Evolutionary conservation across 179 eudicot species (phyloP).

Genomic region (Silene vulgaris): DNA sequence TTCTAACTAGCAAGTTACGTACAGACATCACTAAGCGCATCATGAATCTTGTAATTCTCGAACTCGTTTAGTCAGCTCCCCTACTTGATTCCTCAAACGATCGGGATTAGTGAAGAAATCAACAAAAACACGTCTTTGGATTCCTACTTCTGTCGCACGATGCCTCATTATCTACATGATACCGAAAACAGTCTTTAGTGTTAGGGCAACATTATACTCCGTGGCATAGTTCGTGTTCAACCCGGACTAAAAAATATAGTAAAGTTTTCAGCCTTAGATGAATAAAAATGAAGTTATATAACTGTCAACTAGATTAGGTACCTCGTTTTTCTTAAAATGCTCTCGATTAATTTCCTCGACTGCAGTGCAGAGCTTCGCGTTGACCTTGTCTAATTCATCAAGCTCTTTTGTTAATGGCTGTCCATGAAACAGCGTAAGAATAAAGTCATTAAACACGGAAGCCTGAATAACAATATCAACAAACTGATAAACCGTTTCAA

Average conservation of each 20-base stretch:
- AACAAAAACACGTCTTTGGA: constrained; percentile 82
- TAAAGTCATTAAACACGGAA: background rate
- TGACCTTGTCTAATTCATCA: constrained; percentile 82
- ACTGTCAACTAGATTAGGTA: constrained; percentile 22
- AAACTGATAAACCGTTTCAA: constrained; percentile 11
- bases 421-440: constrained; percentile 7
- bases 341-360: constrained; percentile 88
- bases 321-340: constrained; percentile 89
- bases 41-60: constrained; percentile 75
- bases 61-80: constrained; percentile 67
- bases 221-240: background rate
- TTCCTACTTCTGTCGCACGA: constrained; percentile 72
- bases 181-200: background rate
- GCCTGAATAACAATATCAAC: background rate
- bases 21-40: constrained; percentile 4
- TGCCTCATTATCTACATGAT: constrained; percentile 67
- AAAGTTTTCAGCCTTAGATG: background rate
- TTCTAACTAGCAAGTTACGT: background rate
- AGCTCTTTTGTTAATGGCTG: constrained; percentile 82
- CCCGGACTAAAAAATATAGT: background rate
- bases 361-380: constrained; percentile 78
- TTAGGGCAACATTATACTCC: background rate
- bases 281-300: background rate
- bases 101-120: constrained; percentile 93
- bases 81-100: constrained; percentile 70